Conservation (phyloP, 306 rosid genomes). For the Prunus fruticosa region DNA sequence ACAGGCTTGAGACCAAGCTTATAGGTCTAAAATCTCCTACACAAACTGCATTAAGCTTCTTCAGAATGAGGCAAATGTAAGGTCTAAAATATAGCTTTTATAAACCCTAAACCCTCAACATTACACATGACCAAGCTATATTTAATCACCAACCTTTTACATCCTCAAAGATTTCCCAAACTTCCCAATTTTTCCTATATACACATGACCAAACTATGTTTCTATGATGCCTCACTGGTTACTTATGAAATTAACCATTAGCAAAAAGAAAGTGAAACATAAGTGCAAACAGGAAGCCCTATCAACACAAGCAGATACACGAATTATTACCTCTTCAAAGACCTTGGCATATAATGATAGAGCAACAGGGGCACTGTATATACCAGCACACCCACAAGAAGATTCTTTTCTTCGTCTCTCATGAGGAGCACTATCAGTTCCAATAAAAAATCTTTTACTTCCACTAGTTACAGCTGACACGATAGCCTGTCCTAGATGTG, state of each 20-base stretch:
- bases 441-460: slow-evolving; percentile 79
- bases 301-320: background rate
- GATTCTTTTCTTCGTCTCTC: slow-evolving; percentile 74
- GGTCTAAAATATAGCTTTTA: too few species aligned
- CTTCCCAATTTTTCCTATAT: too few species aligned
- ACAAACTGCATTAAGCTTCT: too few species aligned
- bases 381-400: slow-evolving; percentile 89
- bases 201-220: too few species aligned
- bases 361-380: slow-evolving; percentile 81
- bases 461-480: slow-evolving; percentile 84
- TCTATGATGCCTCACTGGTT: background rate
- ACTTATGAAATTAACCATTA: background rate
- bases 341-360: slow-evolving; percentile 79
- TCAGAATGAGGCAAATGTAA: too few species aligned
- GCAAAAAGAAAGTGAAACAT: background rate
- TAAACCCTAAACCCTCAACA: too few species aligned
- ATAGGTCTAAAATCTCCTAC: too few species aligned
- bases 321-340: slow-evolving; percentile 78
- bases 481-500: slow-evolving; percentile 62
- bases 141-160: too few species aligned
- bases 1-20: too few species aligned
- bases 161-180: too few species aligned
- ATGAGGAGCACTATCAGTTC: slow-evolving; percentile 96
- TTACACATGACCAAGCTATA: too few species aligned
- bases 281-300: slow-evolving; percentile 1